These are phyloP conservation scores for Apiospora saccharicola DNA, from an alignment of 2,329 filamentous ascomycete genomes.

Conservation along the genomic window DNA sequence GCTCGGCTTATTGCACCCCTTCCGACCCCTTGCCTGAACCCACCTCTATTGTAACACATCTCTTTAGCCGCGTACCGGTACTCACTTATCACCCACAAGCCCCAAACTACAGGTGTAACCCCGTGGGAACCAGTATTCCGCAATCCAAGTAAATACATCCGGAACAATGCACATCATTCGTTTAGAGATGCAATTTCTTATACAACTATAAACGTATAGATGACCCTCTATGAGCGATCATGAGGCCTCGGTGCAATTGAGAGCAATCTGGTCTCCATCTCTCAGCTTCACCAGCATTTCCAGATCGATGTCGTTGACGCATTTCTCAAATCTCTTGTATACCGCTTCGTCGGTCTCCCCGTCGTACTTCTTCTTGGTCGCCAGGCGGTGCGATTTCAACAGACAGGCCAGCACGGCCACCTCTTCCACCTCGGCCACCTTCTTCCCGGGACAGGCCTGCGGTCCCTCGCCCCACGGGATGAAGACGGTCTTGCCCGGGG, in stretches of 20 bases:
- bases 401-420: conserved; percentile 39
- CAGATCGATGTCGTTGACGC: conserved; percentile 33
- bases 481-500: conserved; percentile 32
- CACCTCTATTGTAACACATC: no score
- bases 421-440: conserved; percentile 45
- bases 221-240: conserved; percentile 31
- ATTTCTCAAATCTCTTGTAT: conserved; percentile 25
- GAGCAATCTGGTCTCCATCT: conserved; percentile 33
- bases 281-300: conserved; percentile 34
- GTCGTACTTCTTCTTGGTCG: neutral
- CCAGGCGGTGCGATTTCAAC: conserved; percentile 26
- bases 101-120: no score
- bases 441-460: conserved; percentile 41
- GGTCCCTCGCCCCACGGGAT: conserved; percentile 42
- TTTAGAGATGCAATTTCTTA: no score
- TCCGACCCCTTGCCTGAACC: no score
- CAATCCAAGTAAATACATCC: no score
- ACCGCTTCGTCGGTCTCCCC: neutral
- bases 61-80: no score
- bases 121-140: no score
- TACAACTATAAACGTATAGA: no score
- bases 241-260: conserved; percentile 52
- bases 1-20: no score
- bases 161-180: no score
- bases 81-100: no score